phyloP scores from a whole-genome alignment of 148 eudicot genomes.

The Vaccinium myrtillus region DNA sequence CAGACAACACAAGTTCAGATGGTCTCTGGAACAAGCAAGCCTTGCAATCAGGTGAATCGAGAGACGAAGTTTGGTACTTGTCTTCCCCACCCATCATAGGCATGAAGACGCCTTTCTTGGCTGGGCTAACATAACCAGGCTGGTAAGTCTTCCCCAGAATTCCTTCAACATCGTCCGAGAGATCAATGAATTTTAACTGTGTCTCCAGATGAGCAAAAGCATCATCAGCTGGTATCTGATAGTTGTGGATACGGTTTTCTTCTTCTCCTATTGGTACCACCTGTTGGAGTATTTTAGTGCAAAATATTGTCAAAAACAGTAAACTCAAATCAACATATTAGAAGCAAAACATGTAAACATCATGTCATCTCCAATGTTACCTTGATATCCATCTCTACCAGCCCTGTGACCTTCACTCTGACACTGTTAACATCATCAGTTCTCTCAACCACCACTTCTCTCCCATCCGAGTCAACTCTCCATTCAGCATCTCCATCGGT shows the following conservation, averaged over 20 bases:
- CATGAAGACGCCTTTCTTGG: conserved; percentile 47
- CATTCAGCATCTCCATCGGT: conserved; percentile 45
- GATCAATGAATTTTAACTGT: conserved; percentile 35
- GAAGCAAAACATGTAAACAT: background rate
- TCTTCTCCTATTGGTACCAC: conserved; percentile 30
- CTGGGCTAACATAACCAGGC: conserved; percentile 52
- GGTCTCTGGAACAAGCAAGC: conserved; percentile 38
- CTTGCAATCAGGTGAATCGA: conserved; percentile 37
- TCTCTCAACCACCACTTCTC: conserved; percentile 37
- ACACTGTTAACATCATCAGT: conserved; percentile 40
- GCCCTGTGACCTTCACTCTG: conserved; percentile 27
- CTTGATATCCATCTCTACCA: conserved; percentile 32
- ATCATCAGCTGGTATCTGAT: conserved; percentile 41
- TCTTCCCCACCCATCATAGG: conserved; percentile 61
- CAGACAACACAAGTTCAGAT: background rate
- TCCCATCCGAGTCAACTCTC: conserved; percentile 24
- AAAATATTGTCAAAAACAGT: background rate
- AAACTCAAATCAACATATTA: background rate
- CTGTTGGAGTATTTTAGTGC: background rate
- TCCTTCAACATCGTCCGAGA: conserved; percentile 44
- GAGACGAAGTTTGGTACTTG: conserved; percentile 40
- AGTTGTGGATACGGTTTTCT: conserved; percentile 42
- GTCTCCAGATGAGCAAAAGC: conserved; percentile 50
- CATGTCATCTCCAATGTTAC: conserved; percentile 14
- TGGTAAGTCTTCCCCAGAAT: conserved; percentile 47